These are phyloP conservation scores for Chrysoporthe austroafricana DNA, from an alignment of 2,329 filamentous ascomycete species.

Conservation along the genomic window DNA sequence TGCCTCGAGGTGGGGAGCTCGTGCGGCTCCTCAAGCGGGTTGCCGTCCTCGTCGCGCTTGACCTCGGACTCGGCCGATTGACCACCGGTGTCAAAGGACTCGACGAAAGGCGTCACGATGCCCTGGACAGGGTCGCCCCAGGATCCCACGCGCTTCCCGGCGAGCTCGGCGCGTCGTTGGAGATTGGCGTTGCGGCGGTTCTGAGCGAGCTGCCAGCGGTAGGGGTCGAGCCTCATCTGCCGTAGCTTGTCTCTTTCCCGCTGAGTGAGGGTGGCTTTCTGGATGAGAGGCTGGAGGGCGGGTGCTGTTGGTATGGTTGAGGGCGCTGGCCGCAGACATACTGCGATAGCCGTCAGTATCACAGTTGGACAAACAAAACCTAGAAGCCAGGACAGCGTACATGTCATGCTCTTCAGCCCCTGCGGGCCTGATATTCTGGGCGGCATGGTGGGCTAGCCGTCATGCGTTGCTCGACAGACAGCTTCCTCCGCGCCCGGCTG, in stretches of 20 bases:
- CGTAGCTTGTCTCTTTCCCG: constrained; percentile 69
- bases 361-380: constrained; percentile 28
- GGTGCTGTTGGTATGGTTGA: constrained; percentile 43
- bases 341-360: constrained; percentile 43
- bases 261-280: constrained; percentile 66
- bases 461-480: constrained; percentile 29
- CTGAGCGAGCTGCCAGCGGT: constrained; percentile 77
- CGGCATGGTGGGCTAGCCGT: constrained; percentile 57
- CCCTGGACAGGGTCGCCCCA: constrained; percentile 82
- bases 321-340: constrained; percentile 61
- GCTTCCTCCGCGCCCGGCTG: constrained; percentile 16
- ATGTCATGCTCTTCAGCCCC: constrained; percentile 61
- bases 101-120: constrained; percentile 77
- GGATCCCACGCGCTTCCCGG: constrained; percentile 63
- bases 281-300: constrained; percentile 61
- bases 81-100: constrained; percentile 74
- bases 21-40: constrained; percentile 43
- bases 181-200: constrained; percentile 85
- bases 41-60: constrained; percentile 46
- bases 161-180: constrained; percentile 71
- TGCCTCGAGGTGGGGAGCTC: constrained; percentile 52
- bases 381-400: constrained; percentile 49
- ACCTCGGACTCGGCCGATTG: constrained; percentile 46
- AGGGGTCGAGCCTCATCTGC: constrained; percentile 76
- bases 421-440: constrained; percentile 66